These are phyloP conservation scores for Monsonia emarginata DNA, from an alignment of 441 rosid genomes.

Conservation along the genomic window DNA sequence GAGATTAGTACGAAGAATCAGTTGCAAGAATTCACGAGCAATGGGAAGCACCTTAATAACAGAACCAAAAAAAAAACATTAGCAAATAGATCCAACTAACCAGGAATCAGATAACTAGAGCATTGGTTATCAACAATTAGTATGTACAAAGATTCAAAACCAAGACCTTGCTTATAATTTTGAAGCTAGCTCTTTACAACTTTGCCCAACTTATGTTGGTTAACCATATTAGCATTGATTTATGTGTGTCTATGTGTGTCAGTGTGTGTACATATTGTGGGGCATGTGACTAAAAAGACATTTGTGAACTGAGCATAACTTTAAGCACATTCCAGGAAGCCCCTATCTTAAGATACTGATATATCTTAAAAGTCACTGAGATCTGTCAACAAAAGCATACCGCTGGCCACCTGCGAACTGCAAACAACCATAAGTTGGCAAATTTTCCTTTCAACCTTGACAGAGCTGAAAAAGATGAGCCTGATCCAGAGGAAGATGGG, in stretches of 20 bases:
- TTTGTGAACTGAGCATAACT: background rate
- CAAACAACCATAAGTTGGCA: slow-evolving; percentile 34
- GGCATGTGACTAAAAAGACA: background rate
- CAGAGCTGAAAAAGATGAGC: slow-evolving; percentile 33
- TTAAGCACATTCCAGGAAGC: background rate
- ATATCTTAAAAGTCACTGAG: background rate
- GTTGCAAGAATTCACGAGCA: slow-evolving; percentile 66
- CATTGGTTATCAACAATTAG: no score
- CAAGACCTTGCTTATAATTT: no score
- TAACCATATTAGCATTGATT: no score
- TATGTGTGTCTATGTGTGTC: background rate
- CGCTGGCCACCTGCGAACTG: slow-evolving; percentile 65
- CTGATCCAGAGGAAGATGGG: slow-evolving; percentile 33
- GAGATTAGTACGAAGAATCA: slow-evolving; percentile 70
- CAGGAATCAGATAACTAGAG: no score
- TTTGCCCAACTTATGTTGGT: no score
- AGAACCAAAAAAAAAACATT: background rate
- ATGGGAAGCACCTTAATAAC: slow-evolving; percentile 53
- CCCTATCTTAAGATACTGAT: background rate
- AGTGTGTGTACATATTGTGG: background rate
- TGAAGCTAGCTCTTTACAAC: no score
- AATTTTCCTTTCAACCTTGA: slow-evolving; percentile 50
- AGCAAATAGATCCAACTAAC: background rate
- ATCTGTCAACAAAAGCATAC: slow-evolving; percentile 27
- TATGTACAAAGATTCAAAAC: no score